Conservation (phyloP, 805 yeast genomes). For the Yamadazyma tumulicola region DNA sequence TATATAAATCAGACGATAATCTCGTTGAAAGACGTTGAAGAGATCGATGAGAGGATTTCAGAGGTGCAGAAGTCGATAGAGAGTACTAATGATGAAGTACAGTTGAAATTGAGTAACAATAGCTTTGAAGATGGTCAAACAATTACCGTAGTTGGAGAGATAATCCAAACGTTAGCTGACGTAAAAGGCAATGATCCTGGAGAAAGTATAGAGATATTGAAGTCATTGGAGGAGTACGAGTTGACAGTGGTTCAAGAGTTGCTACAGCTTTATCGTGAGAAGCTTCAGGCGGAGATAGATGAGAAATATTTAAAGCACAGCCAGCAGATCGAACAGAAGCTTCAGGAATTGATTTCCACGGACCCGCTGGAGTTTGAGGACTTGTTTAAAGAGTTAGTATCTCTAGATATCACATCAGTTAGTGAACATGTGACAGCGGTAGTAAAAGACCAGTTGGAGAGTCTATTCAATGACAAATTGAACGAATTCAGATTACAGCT, state of each 20-base stretch:
- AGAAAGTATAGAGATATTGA: conserved; percentile 4
- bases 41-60: conserved; percentile 21
- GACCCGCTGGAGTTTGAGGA: neutral
- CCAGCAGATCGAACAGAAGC: conserved; percentile 3
- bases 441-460: conserved; percentile 1
- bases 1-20: conserved; percentile 33
- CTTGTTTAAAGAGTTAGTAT: conserved; percentile 7
- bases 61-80: conserved; percentile 19
- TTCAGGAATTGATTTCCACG: neutral
- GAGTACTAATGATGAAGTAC: conserved; percentile 4
- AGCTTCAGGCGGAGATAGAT: neutral
- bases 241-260: conserved; percentile 16
- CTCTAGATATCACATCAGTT: conserved; percentile 4
- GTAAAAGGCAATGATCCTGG: neutral
- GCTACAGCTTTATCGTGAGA: conserved; percentile 4
- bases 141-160: conserved; percentile 8
- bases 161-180: conserved; percentile 4
- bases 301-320: conserved; percentile 10
- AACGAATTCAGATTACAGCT: conserved; percentile 7
- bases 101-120: conserved; percentile 5
- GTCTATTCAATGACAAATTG: conserved; percentile 9
- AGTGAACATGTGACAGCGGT: conserved; percentile 4
- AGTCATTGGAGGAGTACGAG: conserved; percentile 13
- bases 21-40: conserved; percentile 31
- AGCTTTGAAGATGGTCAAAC: conserved; percentile 13